phyloP scores from a whole-genome alignment of 176 grass and related monocot species.

The Ensete glaucum region DNA sequence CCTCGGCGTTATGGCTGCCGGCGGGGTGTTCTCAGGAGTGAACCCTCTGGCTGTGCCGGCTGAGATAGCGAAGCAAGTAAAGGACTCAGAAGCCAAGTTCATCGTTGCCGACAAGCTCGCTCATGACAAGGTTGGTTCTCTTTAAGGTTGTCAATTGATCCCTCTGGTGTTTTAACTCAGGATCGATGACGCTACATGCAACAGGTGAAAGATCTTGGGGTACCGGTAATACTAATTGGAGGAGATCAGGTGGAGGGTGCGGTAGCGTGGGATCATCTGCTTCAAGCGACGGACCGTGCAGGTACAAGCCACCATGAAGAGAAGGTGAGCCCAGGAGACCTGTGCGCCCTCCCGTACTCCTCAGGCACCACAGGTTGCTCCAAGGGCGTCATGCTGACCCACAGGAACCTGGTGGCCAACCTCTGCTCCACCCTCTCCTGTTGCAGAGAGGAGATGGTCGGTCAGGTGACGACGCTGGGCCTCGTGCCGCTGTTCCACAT shows the following conservation, averaged over 20 bases:
- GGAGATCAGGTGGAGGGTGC: conserved; percentile 4
- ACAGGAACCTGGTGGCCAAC: conserved; percentile 79
- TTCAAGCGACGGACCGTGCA: conserved; percentile 30
- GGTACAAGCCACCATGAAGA: background rate
- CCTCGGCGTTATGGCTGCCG: conserved; percentile 60
- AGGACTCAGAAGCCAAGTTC: conserved; percentile 59
- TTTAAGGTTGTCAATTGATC: background rate
- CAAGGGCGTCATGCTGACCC: conserved; percentile 87
- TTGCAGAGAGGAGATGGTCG: conserved; percentile 24
- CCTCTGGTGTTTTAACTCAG: background rate
- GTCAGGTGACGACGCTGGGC: conserved; percentile 39
- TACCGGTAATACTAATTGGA: conserved; percentile 39
- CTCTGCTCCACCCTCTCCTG: conserved; percentile 58
- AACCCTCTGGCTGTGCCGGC: conserved; percentile 43
- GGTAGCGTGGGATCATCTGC: conserved; percentile 60
- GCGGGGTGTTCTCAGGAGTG: conserved; percentile 69
- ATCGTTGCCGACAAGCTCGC: conserved; percentile 48
- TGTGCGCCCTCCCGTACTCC: conserved; percentile 78
- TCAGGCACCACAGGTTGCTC: conserved; percentile 79
- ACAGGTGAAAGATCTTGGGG: conserved; percentile 46
- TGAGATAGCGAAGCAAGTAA: conserved; percentile 75
- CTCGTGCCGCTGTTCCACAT: conserved; percentile 95
- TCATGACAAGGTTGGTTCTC: conserved; percentile 39
- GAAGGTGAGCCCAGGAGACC: conserved; percentile 33
- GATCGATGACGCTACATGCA: background rate